Evolutionary conservation across 2,329 filamentous ascomycete genomes (phyloP).

Genomic region (Fonsecaea pugnacius): DNA sequence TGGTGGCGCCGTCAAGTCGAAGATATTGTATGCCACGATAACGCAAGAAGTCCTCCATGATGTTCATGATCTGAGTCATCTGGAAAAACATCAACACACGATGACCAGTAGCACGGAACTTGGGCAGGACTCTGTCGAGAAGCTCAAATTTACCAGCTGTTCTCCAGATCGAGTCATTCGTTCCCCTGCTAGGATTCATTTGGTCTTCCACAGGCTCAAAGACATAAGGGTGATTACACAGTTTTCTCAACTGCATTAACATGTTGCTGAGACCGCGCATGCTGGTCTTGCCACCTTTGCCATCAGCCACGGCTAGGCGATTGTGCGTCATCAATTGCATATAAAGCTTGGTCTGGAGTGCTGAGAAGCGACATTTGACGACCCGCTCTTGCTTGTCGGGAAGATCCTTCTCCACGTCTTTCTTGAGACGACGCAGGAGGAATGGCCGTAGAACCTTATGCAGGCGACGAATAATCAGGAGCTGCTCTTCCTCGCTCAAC

Average conservation of each 20-base stretch:
- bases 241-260: constrained; percentile 98
- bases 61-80: constrained; percentile 99
- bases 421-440: constrained; percentile 97
- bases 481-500: constrained; percentile 97
- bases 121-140: constrained; percentile 86
- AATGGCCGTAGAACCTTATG: constrained; percentile 98
- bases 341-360: constrained; percentile 89
- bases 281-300: constrained; percentile 91
- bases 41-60: constrained; percentile 97
- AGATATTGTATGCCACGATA: constrained; percentile 83
- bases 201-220: constrained; percentile 98
- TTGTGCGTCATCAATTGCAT: constrained; percentile 97
- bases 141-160: constrained; percentile 97
- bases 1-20: constrained; percentile 93
- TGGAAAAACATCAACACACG: constrained; percentile 99
- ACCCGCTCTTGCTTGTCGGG: constrained; percentile 99
- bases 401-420: constrained; percentile 98
- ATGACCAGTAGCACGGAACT: constrained; percentile 89
- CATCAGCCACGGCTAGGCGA: constrained; percentile 90
- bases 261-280: constrained; percentile 97
- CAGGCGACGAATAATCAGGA: constrained; percentile 95
- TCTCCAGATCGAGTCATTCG: constrained; percentile 93
- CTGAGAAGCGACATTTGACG: constrained; percentile 98
- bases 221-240: constrained; percentile 98
- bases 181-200: constrained; percentile 87